Base-by-base conservation (phyloP, 495 filamentous ascomycete species). In the Poronia punctata region DNA sequence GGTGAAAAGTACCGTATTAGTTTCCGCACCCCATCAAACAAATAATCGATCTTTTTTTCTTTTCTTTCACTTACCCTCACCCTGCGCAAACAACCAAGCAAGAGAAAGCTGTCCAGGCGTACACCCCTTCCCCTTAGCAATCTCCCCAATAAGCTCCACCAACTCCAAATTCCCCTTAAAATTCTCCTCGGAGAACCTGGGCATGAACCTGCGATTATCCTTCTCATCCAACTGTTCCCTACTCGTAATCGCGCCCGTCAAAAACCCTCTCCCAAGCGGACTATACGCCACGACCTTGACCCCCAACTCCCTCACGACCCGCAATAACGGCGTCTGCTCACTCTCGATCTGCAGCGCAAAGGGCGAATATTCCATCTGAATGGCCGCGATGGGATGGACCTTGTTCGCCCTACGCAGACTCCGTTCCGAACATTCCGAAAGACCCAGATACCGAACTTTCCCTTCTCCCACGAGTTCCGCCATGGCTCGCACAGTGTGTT, bases 361-460 rank as follows among this genome's bases (percentile, higher is more conserved):
- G 0, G 75, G 71, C 9, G 62, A 71, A 52, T 75, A 81, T 61
- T 83, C 80, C 28, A 83, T 56, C 52, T 83, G 71, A 5, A 72
- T 64, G 2, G 76, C 78, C 4, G 66, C 41, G 36, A 83, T 76
- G 1, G 70, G 79, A 22, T 75, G 69, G 9, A 83, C 61, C 15
- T 34, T 35, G 11, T 45, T 26, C 15, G 80, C 80, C 7, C 68
- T 67, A 8, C 77, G 72, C 4, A 82, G 54, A 2, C 71, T 80
- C 1, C 61, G 51, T 0, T 70, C 60, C 14, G 66, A 70, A 38
- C 64, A 66, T 40, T 79, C 76, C 3, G 68, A 74, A 26, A 82
- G 54, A 0, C 77, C 76, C 5, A 82, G 44, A 41, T 76, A 61
- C 24, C 66, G 64, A 51, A 82, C 69, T 56, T 80, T 82, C 22